Base-by-base conservation (phyloP, 2,329 filamentous ascomycete genomes). In the Alternaria ventricosa region DNA sequence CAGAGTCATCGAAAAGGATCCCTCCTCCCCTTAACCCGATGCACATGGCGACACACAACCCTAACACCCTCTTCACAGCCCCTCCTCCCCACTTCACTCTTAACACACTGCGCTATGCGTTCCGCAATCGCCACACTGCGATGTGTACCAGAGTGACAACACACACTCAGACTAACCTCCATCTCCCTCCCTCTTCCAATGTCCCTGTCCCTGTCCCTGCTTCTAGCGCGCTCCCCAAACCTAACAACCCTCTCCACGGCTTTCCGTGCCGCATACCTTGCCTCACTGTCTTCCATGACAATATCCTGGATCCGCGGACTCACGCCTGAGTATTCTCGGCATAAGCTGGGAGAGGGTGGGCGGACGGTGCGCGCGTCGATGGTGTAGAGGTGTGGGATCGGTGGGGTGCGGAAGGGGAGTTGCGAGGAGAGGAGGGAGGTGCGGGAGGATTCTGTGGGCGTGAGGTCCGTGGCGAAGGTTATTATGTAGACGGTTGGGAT, bases 91-190 rank as follows among this genome's bases (percentile, higher is more conserved):
- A 70, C 62, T 57, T 73, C 66, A 11, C 36, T 30, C 54, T 67
- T 66, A 5, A 75, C 63, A 11, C 66, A 67, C 58, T 63, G 53
- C 55, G 67, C 73, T 63, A 77, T 73, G 58, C 63, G 22, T 67
- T 78, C 75, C 27, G 70, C 75, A 57, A 76, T 60, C 12, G 73
- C 64, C 18, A 78, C 75, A 64, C 75, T 78, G 12, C 75, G 70
- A 66, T 78, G 75, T 28, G 75, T 78, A 10, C 75, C 75, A 4
- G 67, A 61, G 27, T 57, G 49, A 58, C 75, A 78, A 45, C 71
- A 73, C 7, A 75, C 70, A 46, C 68, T 72, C 13, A 76, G 25
- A 22, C 61, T 60, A 2, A 63, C 57, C 10, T 63, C 61, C 36
- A 45, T 36, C 3, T 12, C 18, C 57, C 64, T 3, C 67, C 33